A percentile compares a stretch with the other conserved stretches of the same genome.
phyloP scores from a whole-genome alignment of 768 basidiomycete species.

The Phallus indusiatus region DNA sequence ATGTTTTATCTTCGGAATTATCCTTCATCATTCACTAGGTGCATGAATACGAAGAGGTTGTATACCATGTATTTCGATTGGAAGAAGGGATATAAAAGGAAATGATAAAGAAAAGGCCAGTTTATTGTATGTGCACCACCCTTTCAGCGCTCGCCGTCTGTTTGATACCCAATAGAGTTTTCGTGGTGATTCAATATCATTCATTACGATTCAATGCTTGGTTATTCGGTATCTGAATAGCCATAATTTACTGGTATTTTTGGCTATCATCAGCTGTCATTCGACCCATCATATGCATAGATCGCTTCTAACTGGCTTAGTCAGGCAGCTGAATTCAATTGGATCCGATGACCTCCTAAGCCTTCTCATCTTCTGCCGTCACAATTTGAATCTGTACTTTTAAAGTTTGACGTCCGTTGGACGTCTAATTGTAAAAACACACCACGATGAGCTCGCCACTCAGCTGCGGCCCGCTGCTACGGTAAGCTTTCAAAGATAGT shows the following conservation, averaged over 20 bases:
- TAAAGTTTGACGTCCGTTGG: too few relatives aligned
- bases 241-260: too few relatives aligned
- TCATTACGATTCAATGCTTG: too few relatives aligned
- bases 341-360: neutral
- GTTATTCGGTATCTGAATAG: too few relatives aligned
- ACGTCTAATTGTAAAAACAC: neutral
- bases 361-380: too few relatives aligned
- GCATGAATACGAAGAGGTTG: conserved; percentile 51
- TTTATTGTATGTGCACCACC: neutral
- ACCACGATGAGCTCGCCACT: neutral
- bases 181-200: too few relatives aligned
- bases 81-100: conserved; percentile 21
- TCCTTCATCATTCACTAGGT: conserved; percentile 23
- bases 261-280: too few relatives aligned
- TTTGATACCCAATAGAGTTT: too few relatives aligned
- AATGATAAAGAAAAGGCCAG: neutral
- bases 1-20: too few relatives aligned
- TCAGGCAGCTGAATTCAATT: neutral
- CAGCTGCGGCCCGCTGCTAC: conserved; percentile 4
- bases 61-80: conserved; percentile 44
- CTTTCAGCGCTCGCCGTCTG: too few relatives aligned
- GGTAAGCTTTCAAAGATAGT: neutral
- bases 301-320: neutral
- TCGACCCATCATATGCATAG: neutral
- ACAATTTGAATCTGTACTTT: too few relatives aligned